A percentile compares a stretch with the other conserved stretches of the same genome.
These are phyloP conservation scores for Citrullus amarus DNA, from an alignment of 306 rosid genomes.

Conservation along the genomic window DNA sequence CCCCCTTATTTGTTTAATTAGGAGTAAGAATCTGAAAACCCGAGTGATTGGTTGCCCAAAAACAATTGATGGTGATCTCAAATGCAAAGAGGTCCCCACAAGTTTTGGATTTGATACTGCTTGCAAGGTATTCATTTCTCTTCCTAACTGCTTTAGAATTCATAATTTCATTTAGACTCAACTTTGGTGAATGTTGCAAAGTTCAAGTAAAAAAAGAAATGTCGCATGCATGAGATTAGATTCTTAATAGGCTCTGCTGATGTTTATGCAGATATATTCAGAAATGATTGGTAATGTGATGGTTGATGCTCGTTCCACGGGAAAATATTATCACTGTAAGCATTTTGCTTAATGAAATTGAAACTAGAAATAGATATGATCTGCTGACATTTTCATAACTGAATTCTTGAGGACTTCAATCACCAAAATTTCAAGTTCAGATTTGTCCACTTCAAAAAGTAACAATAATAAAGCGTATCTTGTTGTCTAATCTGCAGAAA, in stretches of 20 bases:
- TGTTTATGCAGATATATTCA: constrained; percentile 62
- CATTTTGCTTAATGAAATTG: not conserved
- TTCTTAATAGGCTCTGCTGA: not conserved
- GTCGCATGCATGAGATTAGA: not conserved
- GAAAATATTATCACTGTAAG: constrained; percentile 97
- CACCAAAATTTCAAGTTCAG: not conserved
- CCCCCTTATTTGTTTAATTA: constrained; percentile 7
- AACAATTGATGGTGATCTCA: constrained; percentile 95
- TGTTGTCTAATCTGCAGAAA: not conserved
- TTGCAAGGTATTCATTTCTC: constrained; percentile 56
- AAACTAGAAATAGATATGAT: not conserved
- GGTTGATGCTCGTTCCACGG: constrained; percentile 95
- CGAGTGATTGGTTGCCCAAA: constrained; percentile 89
- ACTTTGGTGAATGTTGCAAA: not conserved
- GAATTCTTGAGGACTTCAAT: not conserved
- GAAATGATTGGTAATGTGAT: constrained; percentile 99
- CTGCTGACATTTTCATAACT: not conserved
- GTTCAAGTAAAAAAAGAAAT: not conserved
- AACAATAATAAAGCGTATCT: not conserved
- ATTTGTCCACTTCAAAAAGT: not conserved
- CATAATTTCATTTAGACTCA: not conserved
- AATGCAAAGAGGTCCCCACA: constrained; percentile 90
- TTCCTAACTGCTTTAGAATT: not conserved
- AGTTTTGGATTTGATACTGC: constrained; percentile 99
- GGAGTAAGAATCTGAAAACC: constrained; percentile 73